Evolutionary conservation across 805 yeast species (phyloP).

Genomic region (Saccharomyces mikatae): DNA sequence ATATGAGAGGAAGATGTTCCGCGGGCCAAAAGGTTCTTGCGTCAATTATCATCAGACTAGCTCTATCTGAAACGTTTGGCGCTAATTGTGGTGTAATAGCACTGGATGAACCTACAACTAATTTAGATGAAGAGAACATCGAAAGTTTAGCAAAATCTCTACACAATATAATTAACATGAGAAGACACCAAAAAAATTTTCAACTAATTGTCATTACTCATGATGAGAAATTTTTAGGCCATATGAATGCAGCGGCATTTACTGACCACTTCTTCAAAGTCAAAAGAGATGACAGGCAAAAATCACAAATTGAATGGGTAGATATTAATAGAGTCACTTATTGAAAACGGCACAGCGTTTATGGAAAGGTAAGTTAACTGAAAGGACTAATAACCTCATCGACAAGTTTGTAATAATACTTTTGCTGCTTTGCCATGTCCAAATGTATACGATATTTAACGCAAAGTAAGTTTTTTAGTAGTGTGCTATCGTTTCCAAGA

Average conservation of each 20-base stretch:
- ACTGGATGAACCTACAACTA: constrained; percentile 95
- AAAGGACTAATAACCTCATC: constrained; percentile 2
- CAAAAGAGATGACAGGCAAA: constrained; percentile 71
- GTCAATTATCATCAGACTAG: constrained; percentile 80
- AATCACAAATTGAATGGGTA: constrained; percentile 62
- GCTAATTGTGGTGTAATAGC: constrained; percentile 92
- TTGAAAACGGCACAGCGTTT: constrained; percentile 1
- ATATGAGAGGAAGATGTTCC: constrained; percentile 96
- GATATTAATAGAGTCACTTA: constrained; percentile 35
- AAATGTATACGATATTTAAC: constrained; percentile 20
- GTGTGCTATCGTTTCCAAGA: neutral
- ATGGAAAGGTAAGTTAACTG: neutral
- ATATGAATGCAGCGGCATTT: constrained; percentile 77
- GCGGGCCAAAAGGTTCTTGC: constrained; percentile 97
- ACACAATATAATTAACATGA: constrained; percentile 60
- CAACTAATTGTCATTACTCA: constrained; percentile 94
- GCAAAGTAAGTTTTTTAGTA: constrained; percentile 10
- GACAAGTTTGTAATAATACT: constrained; percentile 23
- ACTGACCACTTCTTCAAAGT: constrained; percentile 83
- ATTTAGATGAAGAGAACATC: constrained; percentile 81
- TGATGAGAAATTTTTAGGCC: constrained; percentile 81
- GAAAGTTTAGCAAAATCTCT: constrained; percentile 80
- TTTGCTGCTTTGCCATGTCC: constrained; percentile 33
- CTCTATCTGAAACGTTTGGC: constrained; percentile 93
- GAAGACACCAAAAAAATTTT: constrained; percentile 77